Evolutionary conservation across 805 yeast species (phyloP).

Genomic region (Nakazawaea holstii): DNA sequence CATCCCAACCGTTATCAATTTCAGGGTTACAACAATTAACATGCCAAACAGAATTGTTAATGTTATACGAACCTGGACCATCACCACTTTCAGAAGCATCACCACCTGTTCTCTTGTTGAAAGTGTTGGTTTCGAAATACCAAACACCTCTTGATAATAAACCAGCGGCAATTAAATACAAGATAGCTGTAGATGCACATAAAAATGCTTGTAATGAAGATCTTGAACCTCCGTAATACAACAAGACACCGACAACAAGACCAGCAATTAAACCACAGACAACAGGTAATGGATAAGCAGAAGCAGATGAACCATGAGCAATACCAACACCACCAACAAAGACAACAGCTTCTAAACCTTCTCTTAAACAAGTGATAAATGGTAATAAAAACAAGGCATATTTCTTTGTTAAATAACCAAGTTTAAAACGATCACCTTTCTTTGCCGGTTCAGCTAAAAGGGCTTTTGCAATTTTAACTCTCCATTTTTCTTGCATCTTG

Average conservation of each 20-base stretch:
- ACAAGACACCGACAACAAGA: slow-evolving; percentile 54
- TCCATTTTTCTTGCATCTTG: slow-evolving; percentile 97
- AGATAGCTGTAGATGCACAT: slow-evolving; percentile 79
- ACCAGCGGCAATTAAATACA: slow-evolving; percentile 89
- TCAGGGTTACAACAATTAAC: slow-evolving; percentile 97
- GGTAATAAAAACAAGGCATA: slow-evolving; percentile 90
- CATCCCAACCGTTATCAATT: slow-evolving; percentile 92
- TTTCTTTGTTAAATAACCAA: slow-evolving; percentile 57
- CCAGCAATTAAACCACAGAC: slow-evolving; percentile 83
- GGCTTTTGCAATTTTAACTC: slow-evolving; percentile 87
- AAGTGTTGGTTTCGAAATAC: slow-evolving; percentile 73
- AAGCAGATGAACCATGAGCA: slow-evolving; percentile 45
- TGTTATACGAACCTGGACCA: slow-evolving; percentile 94
- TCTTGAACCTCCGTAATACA: slow-evolving; percentile 79
- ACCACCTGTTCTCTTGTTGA: slow-evolving; percentile 73
- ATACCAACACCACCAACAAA: slow-evolving; percentile 96
- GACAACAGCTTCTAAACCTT: slow-evolving; percentile 95
- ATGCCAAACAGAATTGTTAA: slow-evolving; percentile 81
- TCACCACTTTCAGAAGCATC: slow-evolving; percentile 90
- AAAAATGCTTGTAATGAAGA: slow-evolving; percentile 84
- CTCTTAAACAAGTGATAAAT: slow-evolving; percentile 86
- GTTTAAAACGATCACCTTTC: slow-evolving; percentile 44
- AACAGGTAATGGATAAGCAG: slow-evolving; percentile 91
- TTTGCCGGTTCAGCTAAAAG: slow-evolving; percentile 51
- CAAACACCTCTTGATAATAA: slow-evolving; percentile 90